Evolutionary conservation across 2,329 filamentous ascomycete species (phyloP).

Genomic region (Aspergillus quadricinctus): DNA sequence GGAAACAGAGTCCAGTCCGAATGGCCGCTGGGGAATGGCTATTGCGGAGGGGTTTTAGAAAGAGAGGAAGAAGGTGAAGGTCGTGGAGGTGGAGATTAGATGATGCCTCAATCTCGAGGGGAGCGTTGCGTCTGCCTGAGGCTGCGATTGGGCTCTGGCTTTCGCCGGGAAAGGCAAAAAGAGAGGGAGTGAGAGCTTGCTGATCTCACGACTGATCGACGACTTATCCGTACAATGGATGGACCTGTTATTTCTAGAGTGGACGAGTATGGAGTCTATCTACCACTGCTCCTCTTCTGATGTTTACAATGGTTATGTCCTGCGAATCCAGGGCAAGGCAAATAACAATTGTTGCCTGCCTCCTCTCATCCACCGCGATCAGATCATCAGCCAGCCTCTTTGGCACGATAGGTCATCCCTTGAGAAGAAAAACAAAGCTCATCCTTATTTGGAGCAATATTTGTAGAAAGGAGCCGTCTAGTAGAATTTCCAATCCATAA

Average conservation of each 20-base stretch:
- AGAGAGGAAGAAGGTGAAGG: conserved; percentile 1
- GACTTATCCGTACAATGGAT: background rate
- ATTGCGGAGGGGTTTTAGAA: background rate
- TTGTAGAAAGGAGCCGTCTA: background rate
- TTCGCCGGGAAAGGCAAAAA: background rate
- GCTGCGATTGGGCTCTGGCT: conserved; percentile 12
- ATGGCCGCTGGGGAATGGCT: conserved; percentile 1
- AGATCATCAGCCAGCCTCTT: no score
- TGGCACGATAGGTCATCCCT: background rate
- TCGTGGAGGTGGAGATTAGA: conserved; percentile 1
- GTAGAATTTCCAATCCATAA: background rate
- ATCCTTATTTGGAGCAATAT: background rate
- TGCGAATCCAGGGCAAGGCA: background rate
- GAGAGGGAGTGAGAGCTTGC: background rate
- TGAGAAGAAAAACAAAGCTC: background rate
- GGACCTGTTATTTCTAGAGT: background rate
- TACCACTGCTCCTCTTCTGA: background rate
- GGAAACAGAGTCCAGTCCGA: conserved; percentile 3
- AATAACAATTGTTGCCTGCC: background rate
- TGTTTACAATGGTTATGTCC: background rate
- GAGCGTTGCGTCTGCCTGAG: conserved; percentile 10
- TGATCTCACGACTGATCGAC: background rate
- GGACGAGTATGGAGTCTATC: background rate
- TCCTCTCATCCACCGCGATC: background rate
- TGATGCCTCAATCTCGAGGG: background rate